phyloP scores from a whole-genome alignment of 2,329 filamentous ascomycete species.

The Aspergillus unguis region DNA sequence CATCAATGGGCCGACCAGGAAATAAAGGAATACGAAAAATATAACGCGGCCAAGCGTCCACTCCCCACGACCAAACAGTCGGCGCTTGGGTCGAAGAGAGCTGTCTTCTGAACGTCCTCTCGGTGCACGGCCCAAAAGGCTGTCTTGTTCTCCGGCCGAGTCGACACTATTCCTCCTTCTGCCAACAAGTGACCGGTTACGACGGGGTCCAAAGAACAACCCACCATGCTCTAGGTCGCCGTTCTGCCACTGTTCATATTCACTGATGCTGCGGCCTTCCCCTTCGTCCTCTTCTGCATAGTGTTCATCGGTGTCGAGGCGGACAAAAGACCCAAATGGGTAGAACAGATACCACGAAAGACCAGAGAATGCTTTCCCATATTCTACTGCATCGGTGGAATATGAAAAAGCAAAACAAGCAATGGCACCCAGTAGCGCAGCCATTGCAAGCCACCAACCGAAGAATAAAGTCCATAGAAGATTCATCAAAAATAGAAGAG shows the following conservation, averaged over 20 bases:
- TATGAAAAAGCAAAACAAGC: constrained; percentile 78
- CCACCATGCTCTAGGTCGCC: constrained; percentile 94
- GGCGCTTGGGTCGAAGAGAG: constrained; percentile 63
- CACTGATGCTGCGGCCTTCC: constrained; percentile 93
- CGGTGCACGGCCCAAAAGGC: constrained; percentile 69
- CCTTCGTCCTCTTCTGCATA: constrained; percentile 93
- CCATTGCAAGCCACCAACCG: constrained; percentile 89
- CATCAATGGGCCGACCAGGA: constrained; percentile 79
- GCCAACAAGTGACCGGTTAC: constrained; percentile 75
- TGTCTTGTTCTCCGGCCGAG: constrained; percentile 84
- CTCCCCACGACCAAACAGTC: constrained; percentile 89
- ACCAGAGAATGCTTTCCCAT: constrained; percentile 80
- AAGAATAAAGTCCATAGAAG: constrained; percentile 85
- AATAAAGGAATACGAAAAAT: constrained; percentile 96
- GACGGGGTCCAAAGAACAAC: constrained; percentile 85
- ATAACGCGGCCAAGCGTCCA: constrained; percentile 94
- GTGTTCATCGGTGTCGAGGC: constrained; percentile 86
- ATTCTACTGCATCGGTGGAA: constrained; percentile 75
- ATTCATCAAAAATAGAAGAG: constrained; percentile 84
- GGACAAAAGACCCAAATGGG: constrained; percentile 94
- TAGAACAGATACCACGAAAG: constrained; percentile 86
- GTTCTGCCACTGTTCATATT: constrained; percentile 99
- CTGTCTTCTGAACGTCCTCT: constrained; percentile 48
- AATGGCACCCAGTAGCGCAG: constrained; percentile 70
- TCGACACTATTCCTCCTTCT: constrained; percentile 85